Base-by-base conservation (phyloP, 78 protist species). In the Dictyostelium firmibasis region DNA sequence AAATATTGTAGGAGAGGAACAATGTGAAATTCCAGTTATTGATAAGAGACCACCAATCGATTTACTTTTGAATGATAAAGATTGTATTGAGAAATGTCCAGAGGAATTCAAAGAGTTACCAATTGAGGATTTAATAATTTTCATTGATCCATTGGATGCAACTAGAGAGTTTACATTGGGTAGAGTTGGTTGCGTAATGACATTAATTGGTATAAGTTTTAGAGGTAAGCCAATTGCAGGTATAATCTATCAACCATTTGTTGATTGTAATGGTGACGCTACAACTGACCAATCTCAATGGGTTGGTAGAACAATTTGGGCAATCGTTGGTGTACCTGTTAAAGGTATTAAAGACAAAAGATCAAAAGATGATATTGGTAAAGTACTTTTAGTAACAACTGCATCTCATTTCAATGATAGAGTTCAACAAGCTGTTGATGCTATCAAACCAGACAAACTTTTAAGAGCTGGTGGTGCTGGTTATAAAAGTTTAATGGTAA, bases 401-500 rank as follows among this genome's bases (percentile, higher is more conserved):
- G 86, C 91, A 0, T 85, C 92, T 16, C 96, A 93, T 44, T 81
- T 53, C 43, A 70, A 41, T 33, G 81, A 50, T 36, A 11, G 47
- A 16, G 69, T 93, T 20, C 86, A 93, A 29, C 27, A 62, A 18
- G 84, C 96, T 4, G 62, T 82, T 1, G 25, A 83, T 20, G 72
- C 62, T 5, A 81, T 93, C 6, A 47, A 72, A 16, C 93, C 96
- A 0, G 96, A 93, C 67, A 64, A 70, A 16, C 72, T 94, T 6
- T 27, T 94, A 36, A 70, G 86, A 36, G 78, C 93, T 13, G 97
- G 97, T 81, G 97, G 97, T 14, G 97, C 97, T 9, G 97, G 97
- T 20, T 86, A 79, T 82, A 94, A 94, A 77, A 36, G 77, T 8
- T 50, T 94, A 8, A 64, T 94, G 94, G 82, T 94, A 69, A 86